A percentile compares a stretch with the other conserved stretches of the same genome.
Conservation (phyloP, 352 stramenopile species). For the Pythium brassicae region DNA sequence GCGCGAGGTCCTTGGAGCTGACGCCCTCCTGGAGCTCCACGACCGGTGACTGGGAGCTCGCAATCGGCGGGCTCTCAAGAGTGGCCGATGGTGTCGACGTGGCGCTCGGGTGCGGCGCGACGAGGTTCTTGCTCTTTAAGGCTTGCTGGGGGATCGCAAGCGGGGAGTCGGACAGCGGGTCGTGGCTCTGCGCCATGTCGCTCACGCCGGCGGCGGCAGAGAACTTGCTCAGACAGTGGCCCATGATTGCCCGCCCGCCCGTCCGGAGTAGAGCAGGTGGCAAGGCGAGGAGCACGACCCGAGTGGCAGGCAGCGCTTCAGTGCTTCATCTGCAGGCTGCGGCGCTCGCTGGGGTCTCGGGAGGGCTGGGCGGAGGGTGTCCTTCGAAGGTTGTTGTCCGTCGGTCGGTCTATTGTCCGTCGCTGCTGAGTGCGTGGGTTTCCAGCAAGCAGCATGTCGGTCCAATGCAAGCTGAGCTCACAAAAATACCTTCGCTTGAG, state of each 20-base stretch:
- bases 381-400: background rate
- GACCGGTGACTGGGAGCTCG: background rate
- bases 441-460: no score
- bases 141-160: background rate
- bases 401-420: background rate
- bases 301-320: background rate
- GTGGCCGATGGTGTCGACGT: background rate
- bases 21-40: no score
- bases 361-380: no score
- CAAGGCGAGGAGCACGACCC: background rate
- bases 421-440: no score
- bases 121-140: conserved; percentile 8
- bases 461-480: no score
- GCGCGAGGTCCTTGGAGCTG: background rate
- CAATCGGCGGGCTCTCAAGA: background rate
- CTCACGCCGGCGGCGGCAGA: conserved; percentile 1
- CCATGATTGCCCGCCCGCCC: background rate
- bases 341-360: no score
- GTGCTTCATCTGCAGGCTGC: background rate
- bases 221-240: conserved; percentile 12
- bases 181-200: background rate
- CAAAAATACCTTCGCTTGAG: no score
- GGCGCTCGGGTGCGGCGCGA: conserved; percentile 7
- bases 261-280: background rate
- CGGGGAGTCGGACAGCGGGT: background rate